Base-by-base conservation (phyloP, 139 green algal species). In the Coelastrella sp. region DNA sequence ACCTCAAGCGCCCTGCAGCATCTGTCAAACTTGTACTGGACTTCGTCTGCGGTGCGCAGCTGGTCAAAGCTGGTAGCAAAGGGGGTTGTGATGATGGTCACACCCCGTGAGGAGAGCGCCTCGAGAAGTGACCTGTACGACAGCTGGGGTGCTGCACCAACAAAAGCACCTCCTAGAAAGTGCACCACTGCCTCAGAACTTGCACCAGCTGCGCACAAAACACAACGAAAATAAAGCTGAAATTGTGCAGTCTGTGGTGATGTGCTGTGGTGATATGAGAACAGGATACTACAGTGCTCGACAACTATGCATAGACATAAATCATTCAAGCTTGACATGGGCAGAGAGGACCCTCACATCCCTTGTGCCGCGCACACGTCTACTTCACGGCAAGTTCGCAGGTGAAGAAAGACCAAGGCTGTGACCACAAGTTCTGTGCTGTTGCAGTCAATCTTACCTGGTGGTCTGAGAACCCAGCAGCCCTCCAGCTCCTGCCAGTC, bases 101-200 rank as follows among this genome's bases (percentile, higher is more conserved):
- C 78, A 9, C 87, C 87, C 0, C 78, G 65, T 15, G 63, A 35
- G 14, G 87, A 78, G 49, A 91, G 78, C 22, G 22, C 27, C 66
- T 91, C 87, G 0, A 91, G 60, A 12, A 91, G 57, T 8, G 5
- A 24, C 22, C 87, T 27, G 91, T 97, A 98, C 0, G 94, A 92
- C 25, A 98, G 88, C 93, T 99, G 96, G 19, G 98, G 97, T 5
- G 97, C 96, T 11, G 97, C 97, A 3, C 97, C 98, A 25, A 99
- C 96, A 92, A 99, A 99, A 25, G 96, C 96, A 9, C 95, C 98
- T 10, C 98, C 98, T 27, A 98, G 89, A 90, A 99, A 99, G 87
- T 99, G 96, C 14, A 98, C 93, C 11, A 99, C 90, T 19, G 94
- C 93, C 76, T 94, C 87, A 15, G 76, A 10, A 4, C 19, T 49